Evolutionary conservation across 2,329 filamentous ascomycete genomes (phyloP).

Genomic region (Curvularia sp.): DNA sequence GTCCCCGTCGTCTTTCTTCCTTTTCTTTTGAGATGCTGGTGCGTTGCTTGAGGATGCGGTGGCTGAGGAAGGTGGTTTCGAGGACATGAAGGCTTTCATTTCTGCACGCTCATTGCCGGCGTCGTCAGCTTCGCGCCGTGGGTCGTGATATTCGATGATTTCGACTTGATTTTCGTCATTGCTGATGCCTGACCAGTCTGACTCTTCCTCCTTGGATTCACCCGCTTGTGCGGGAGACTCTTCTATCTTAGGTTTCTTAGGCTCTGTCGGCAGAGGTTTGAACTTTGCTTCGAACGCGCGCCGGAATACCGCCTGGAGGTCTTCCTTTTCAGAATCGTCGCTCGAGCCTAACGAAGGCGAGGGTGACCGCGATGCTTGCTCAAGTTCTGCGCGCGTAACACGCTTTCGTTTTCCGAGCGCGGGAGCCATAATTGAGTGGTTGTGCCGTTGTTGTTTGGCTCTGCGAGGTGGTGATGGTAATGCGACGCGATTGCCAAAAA

Average conservation of each 20-base stretch:
- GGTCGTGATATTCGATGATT: conserved; percentile 53
- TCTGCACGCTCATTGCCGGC: conserved; percentile 61
- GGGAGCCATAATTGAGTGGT: conserved; percentile 42
- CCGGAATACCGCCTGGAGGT: conserved; percentile 77
- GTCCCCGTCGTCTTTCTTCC: conserved; percentile 25
- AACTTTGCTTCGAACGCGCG: conserved; percentile 90
- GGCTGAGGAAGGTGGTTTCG: conserved; percentile 58
- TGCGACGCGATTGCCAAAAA: conserved; percentile 11
- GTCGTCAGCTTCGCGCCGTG: conserved; percentile 23
- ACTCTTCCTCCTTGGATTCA: conserved; percentile 47
- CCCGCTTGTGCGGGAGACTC: conserved; percentile 38
- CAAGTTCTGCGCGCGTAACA: conserved; percentile 41
- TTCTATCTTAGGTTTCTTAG: conserved; percentile 40
- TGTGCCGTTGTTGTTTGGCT: background rate
- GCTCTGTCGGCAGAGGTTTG: conserved; percentile 66
- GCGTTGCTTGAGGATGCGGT: conserved; percentile 24
- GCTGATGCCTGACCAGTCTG: conserved; percentile 68
- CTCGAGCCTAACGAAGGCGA: conserved; percentile 38
- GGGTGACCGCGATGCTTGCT: conserved; percentile 35
- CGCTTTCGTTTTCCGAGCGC: conserved; percentile 57
- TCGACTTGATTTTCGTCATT: conserved; percentile 53
- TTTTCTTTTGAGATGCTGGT: conserved; percentile 12
- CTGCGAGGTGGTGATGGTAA: background rate
- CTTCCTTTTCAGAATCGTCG: conserved; percentile 50
- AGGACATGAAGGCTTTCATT: conserved; percentile 77